Conservation (phyloP, 352 stramenopile species). For the Globisporangium nagaii region DNA sequence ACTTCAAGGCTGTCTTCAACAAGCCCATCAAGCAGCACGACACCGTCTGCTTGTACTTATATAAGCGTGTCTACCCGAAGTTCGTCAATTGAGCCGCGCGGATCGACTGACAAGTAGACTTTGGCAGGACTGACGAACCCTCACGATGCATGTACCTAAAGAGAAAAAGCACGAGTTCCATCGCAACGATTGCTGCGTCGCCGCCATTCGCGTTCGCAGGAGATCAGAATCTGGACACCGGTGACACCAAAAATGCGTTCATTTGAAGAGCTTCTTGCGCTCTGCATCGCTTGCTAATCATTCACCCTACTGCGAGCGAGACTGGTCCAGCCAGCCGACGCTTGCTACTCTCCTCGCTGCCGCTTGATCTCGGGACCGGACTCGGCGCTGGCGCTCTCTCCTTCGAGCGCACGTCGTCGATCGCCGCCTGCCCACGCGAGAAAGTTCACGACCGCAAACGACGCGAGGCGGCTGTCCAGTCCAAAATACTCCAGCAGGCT, state of each 20-base stretch:
- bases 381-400: background rate
- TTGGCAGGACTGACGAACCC: too few relatives aligned
- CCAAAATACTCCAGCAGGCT: slow-evolving; percentile 33
- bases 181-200: too few relatives aligned
- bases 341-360: slow-evolving; percentile 19
- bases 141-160: too few relatives aligned
- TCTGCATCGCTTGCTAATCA: too few relatives aligned
- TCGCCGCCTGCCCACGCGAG: slow-evolving; percentile 26
- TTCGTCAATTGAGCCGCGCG: slow-evolving; percentile 76
- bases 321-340: background rate
- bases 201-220: too few relatives aligned
- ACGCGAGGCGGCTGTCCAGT: slow-evolving; percentile 30
- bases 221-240: too few relatives aligned
- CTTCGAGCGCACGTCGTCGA: slow-evolving; percentile 5
- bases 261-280: too few relatives aligned
- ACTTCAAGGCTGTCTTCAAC: slow-evolving; percentile 99
- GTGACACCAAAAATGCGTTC: too few relatives aligned
- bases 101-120: background rate
- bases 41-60: slow-evolving; percentile 97
- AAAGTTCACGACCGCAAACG: slow-evolving; percentile 42
- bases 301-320: too few relatives aligned
- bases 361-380: slow-evolving; percentile 22
- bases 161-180: too few relatives aligned
- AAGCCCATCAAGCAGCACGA: slow-evolving; percentile 99
- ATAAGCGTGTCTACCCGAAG: slow-evolving; percentile 99